Percentiles rank a stretch among this genome's conserved stretches.
Conservation (phyloP, 2,329 filamentous ascomycete species). For the Penicillium polonicum region DNA sequence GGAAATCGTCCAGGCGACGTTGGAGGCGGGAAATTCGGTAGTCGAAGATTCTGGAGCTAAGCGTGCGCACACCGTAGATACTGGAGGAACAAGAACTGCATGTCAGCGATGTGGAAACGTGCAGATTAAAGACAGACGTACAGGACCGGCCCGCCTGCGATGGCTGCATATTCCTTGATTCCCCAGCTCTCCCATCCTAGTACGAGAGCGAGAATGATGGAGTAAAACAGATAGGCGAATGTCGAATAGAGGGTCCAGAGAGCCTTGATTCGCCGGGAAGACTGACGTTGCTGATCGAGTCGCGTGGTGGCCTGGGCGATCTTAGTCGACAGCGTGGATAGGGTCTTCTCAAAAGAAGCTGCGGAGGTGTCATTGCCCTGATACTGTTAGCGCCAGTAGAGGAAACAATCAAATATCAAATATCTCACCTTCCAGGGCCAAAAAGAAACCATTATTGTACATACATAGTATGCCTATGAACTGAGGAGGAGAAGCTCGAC, state of each 20-base stretch:
- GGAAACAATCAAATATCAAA: not conserved
- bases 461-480: not conserved
- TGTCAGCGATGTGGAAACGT: constrained; percentile 2
- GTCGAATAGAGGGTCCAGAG: constrained; percentile 87
- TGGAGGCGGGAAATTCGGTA: constrained; percentile 73
- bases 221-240: constrained; percentile 85
- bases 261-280: constrained; percentile 74
- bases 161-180: constrained; percentile 70
- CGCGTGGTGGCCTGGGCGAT: constrained; percentile 72
- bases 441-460: constrained; percentile 67
- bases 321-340: constrained; percentile 77
- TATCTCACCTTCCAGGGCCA: constrained; percentile 76
- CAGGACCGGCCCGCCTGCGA: constrained; percentile 76
- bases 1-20: constrained; percentile 68
- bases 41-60: constrained; percentile 70
- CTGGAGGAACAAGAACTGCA: constrained; percentile 47
- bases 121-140: constrained; percentile 45
- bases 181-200: constrained; percentile 80
- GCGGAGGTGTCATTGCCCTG: constrained; percentile 74
- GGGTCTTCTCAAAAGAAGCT: constrained; percentile 87
- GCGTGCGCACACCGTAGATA: constrained; percentile 73
- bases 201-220: constrained; percentile 77
- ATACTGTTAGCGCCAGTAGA: constrained; percentile 3
- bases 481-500: not conserved
- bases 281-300: constrained; percentile 71